Base-by-base conservation (phyloP, 345 rosid genomes). In the Populus alba region DNA sequence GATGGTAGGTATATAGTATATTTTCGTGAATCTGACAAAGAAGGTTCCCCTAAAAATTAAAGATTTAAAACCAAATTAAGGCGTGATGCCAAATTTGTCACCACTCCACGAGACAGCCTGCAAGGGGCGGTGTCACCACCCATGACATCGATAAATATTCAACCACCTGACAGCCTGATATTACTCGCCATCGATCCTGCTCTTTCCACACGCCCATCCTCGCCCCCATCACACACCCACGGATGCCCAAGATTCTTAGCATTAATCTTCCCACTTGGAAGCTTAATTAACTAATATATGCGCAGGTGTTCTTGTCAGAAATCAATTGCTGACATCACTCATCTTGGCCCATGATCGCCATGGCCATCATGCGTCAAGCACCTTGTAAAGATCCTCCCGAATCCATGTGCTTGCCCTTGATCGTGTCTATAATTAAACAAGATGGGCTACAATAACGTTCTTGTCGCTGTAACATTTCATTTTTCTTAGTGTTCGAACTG, bases 71-170 rank as follows among this genome's bases (percentile, higher is more conserved):
- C 68, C 67, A 35, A 35, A 55, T 1, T 1, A 3, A 29, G 17
- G 20, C 17, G 27, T 27, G 31, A 38, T 66, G 68, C 47, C n/a
- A n/a, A 73, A 35, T 57, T 59, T 55, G 76, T 73, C 66, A 73
- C 35, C 49, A 15, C 35, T 49, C 33, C 20, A 73, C 11, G 68
- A 33, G 68, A 73, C 67, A 72, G 45, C 0, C n/a, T 25, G 11
- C 8, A 29, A 25, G 27, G 18, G 6, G 25, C 31, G 6, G 45
- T 35, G 43, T n/a, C 72, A 11, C 35, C 13, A 37, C 16, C 23
- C 51, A 66, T 70, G 73, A 3, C 49, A 31, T 45, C 18, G 38
- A 41, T 72, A 6, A 43, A 18, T 18, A 47, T 72, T 35, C 27
- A 11, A 11, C 49, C 49, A 72, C 66, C 49, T 33, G 63, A 7